Evolutionary conservation across 345 rosid genomes (phyloP), one percentile per base, ranked within the genome.

Genomic region (Turnera subulata): DNA sequence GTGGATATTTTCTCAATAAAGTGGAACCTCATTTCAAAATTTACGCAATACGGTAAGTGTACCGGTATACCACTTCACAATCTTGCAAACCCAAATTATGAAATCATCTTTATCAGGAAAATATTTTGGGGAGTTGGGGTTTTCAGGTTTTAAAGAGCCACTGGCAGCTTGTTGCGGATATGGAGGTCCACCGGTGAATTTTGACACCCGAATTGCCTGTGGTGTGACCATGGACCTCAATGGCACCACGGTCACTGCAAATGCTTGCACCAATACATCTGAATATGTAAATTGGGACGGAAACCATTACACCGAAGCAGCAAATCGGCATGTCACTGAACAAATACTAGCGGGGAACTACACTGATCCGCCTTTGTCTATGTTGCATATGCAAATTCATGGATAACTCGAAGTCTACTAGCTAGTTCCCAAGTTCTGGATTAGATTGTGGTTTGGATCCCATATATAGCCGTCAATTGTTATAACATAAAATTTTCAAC

Each of bases 281-380:
- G 70, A 72, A 46, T 55, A 72, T 26, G 61, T 77, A 32, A 77
- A 80, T 37, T 77, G 78, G 84, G 84, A 72, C 61, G 84, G 82
- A 26, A 74, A 38, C 35, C 84, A 77, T 64, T 80, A 74, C 21
- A 74, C 80, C 11, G 78, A 74, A 56, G 71, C 76, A 44, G 81
- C 81, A 15, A 80, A 80, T 26, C 58, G 6, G 21, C 62, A 55
- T 40, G 56, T 71, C 45, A 62, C 65, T 0, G 43, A 63, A 7
- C 59, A 58, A 47, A 67, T 80, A 15, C 39, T 73, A 7, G 20
- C 73, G 13, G 81, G 81, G 55, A 64, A 64, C 50, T 71, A 55
- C 57, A 29, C 55, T 1, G 38, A 65, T 33, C 40, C 20, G 15
- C 55, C 50, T 2, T 20, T 50, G 5, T 35, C 51, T n/a, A n/a